These are phyloP conservation scores for Chaetomium cochliodes DNA, from an alignment of 495 filamentous ascomycete species.

Conservation along the genomic window DNA sequence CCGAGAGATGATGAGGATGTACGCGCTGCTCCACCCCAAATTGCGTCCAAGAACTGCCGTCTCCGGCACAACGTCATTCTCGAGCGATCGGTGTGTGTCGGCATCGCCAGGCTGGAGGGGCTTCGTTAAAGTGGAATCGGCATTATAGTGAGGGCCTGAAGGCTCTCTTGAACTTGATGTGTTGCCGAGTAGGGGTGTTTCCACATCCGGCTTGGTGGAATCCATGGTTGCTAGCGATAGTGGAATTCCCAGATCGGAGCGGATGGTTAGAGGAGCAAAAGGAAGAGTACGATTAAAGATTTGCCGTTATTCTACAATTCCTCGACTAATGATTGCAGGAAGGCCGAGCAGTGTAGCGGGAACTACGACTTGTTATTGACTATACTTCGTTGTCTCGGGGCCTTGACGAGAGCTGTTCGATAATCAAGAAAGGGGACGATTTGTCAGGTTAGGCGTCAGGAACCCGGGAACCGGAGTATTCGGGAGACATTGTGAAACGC, in stretches of 20 bases:
- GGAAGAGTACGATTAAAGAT: no score
- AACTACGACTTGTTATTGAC: not conserved
- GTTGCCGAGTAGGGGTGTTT: slow-evolving; percentile 3
- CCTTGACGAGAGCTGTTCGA: not conserved
- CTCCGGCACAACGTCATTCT: slow-evolving; percentile 62
- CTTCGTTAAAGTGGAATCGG: not conserved
- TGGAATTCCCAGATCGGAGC: no score
- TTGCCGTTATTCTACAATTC: no score
- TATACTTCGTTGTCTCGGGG: not conserved
- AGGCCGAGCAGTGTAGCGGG: not conserved
- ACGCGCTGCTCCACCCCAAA: slow-evolving; percentile 65
- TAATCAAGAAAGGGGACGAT: not conserved
- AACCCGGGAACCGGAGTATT: not conserved
- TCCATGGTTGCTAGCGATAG: not conserved
- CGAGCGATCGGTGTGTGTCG: slow-evolving; percentile 34
- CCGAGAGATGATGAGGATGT: slow-evolving; percentile 72
- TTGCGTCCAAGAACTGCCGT: slow-evolving; percentile 59
- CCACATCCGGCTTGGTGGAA: not conserved
- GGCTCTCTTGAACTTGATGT: no score
- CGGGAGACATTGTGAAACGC: not conserved
- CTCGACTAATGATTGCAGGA: not conserved
- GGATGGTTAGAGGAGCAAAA: no score
- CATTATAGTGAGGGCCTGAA: not conserved
- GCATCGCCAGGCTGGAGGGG: not conserved
- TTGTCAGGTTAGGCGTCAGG: not conserved